Conservation (phyloP, 2,329 filamentous ascomycete species). For the Colletotrichum musicola region DNA sequence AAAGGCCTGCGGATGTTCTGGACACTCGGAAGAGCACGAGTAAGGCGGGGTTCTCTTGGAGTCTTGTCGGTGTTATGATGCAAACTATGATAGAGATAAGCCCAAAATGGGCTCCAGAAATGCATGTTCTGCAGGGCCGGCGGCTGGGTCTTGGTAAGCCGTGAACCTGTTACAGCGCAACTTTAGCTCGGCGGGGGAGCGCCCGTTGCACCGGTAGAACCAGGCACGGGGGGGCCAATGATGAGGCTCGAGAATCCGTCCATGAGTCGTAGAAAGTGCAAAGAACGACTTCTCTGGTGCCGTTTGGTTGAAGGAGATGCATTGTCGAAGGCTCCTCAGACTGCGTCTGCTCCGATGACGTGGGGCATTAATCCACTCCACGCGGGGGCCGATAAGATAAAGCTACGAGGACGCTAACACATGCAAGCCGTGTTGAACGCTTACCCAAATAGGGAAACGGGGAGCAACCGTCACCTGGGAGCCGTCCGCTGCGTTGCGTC, state of each 20-base stretch:
- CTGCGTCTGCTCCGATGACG: slow-evolving; percentile 25
- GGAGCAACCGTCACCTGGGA: slow-evolving; percentile 34
- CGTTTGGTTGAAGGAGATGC: slow-evolving; percentile 10
- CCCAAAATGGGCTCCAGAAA: slow-evolving; percentile 33
- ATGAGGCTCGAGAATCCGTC: neutral
- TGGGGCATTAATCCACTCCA: slow-evolving; percentile 28
- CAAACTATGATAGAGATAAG: slow-evolving; percentile 39
- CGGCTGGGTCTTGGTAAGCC: slow-evolving; percentile 19
- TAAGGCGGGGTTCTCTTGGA: slow-evolving; percentile 25
- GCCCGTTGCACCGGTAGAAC: slow-evolving; percentile 11
- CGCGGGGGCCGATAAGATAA: slow-evolving; percentile 38
- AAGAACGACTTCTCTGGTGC: neutral
- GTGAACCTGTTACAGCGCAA: slow-evolving; percentile 21
- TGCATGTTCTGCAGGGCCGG: slow-evolving; percentile 36
- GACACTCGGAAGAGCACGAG: slow-evolving; percentile 9
- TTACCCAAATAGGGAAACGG: slow-evolving; percentile 38
- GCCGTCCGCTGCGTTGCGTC: slow-evolving; percentile 21
- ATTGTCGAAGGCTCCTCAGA: slow-evolving; percentile 21
- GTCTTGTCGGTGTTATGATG: slow-evolving; percentile 25
- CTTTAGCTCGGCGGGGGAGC: slow-evolving; percentile 26
- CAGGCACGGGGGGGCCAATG: slow-evolving; percentile 10
- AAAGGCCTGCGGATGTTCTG: slow-evolving; percentile 12
- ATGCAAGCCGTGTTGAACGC: slow-evolving; percentile 38
- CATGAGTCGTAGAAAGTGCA: slow-evolving; percentile 26
- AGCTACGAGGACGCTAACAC: slow-evolving; percentile 29